Evolutionary conservation across 2,329 filamentous ascomycete genomes (phyloP), one percentile per base, ranked within the genome.

Genomic region (Colletotrichum sojae): DNA sequence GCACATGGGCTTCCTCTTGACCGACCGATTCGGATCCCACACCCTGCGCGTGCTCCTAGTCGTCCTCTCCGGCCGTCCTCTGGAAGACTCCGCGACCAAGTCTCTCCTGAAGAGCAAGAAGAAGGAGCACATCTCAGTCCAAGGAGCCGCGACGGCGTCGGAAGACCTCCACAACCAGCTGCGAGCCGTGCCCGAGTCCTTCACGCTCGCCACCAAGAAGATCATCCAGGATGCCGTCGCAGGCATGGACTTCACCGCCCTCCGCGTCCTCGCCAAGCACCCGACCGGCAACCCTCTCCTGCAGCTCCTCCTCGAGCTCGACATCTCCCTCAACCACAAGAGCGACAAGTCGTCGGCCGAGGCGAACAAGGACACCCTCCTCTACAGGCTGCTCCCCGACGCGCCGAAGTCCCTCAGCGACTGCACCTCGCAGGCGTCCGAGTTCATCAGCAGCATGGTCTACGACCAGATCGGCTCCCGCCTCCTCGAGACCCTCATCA

Each of bases 401-500:
- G 93, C 87, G 0, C 88, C 88, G 1, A 79, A 92, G 58, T 90
- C 92, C 0, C 88, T 97, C 20, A 86, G 87, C 36, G 92, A 95
- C 71, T 89, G 89, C 16, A 89, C 89, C 2, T 92, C 93, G 40
- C 92, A 91, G 56, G 92, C 93, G 4, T 87, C 89, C 12, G 84
- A 87, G 16, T 97, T 98, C 77, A 88, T 98, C 77, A 94, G 93
- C 75, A 91, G 92, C 64, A 88, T 98, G 77, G 85, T 98, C 27
- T 98, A 98, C 79, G 94, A 98, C 76, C 87, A 92, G 2, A 91
- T 98, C 59, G 96, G 96, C 16, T 98, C 95, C 4, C 91, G 95
- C 52, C 85, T 99, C 2, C 86, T 98, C 22, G 96, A 99, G 82
- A 94, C 91, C 0, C 91, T 99, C 71, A 89, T 98, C 71, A 88